Evolutionary conservation across 2,329 filamentous ascomycete species (phyloP), one percentile per base, ranked within the genome.

Genomic region (Ceratocystis colombiana): DNA sequence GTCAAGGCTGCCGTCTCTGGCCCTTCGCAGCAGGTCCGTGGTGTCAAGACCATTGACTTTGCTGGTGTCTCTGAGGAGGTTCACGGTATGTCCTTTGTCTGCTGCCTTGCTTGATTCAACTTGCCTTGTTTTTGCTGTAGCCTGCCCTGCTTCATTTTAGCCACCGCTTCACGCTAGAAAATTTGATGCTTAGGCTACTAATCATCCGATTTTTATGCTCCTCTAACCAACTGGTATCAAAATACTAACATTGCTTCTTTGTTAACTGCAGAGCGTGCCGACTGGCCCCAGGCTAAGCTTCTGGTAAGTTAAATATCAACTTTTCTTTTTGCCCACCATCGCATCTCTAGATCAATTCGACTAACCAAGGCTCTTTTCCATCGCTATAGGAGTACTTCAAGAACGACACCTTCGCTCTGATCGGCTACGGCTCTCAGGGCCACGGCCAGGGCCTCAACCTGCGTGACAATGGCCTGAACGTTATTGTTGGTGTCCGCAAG

Each of bases 381-480:
- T 20, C 50, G 50, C 28, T 33, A 45, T 72, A 96, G 89, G 90
- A 97, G 71, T 99, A 93, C 88, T 99, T 99, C 89, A 97, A 97
- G 86, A 86, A 99, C 81, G 94, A 99, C 80, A 97, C 93, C 72
- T 90, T 99, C 73, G 94, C 94, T 76, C 88, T 99, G 76, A 99
- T 99, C 79, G 94, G 94, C 77, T 99, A 99, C 81, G 94, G 83
- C 74, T 96, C 92, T 70, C 92, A 96, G 82, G 94, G 94, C 74
- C 94, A 99, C 84, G 94, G 94, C 72, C 94, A 99, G 83, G 95
- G 94, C 78, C 90, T 99, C 70, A 99, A 99, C 86, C 89, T 99
- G 77, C 93, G 94, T 80, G 94, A 99, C 86, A 96, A 99, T 82
- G 94, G 94, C 77, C 85, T 99, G 73, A 97, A 97, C 79, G 94